Conservation (phyloP, 164 flowering plant genomes). For the Berberis vulgaris region DNA sequence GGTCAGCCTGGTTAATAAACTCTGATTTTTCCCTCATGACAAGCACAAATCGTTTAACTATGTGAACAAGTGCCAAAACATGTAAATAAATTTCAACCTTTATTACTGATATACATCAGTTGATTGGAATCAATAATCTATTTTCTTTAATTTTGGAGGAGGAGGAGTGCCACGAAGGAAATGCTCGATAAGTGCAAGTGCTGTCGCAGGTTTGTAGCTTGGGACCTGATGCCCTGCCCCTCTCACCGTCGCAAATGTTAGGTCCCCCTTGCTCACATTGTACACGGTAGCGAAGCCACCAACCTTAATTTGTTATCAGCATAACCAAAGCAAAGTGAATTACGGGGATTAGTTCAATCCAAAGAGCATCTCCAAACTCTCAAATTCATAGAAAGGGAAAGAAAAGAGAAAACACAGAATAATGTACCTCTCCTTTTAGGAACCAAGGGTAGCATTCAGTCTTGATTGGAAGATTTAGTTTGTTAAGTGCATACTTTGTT, state of each 20-base stretch:
- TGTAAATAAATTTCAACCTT: no score
- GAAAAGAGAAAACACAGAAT: not conserved
- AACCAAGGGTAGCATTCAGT: slow-evolving; percentile 58
- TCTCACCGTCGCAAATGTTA: slow-evolving; percentile 78
- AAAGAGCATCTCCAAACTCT: no score
- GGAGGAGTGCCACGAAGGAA: slow-evolving; percentile 54
- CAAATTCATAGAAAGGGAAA: no score
- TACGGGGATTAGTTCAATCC: no score
- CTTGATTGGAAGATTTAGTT: slow-evolving; percentile 38
- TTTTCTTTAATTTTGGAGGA: slow-evolving; percentile 8
- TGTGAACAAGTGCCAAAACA: no score
- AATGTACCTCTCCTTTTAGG: slow-evolving; percentile 26
- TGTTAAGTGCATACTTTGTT: slow-evolving; percentile 41
- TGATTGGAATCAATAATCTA: not conserved
- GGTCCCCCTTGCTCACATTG: slow-evolving; percentile 14
- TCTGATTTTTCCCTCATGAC: no score
- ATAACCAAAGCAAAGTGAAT: no score
- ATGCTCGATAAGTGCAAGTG: slow-evolving; percentile 40
- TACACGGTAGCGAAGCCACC: slow-evolving; percentile 10
- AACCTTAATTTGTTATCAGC: not conserved
- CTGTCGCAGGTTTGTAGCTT: slow-evolving; percentile 53
- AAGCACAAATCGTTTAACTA: no score
- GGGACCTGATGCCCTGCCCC: slow-evolving; percentile 89
- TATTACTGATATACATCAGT: no score
- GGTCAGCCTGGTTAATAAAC: no score